phyloP scores from a whole-genome alignment of 2,329 filamentous ascomycete genomes.

The Botrytis hyacinthi region DNA sequence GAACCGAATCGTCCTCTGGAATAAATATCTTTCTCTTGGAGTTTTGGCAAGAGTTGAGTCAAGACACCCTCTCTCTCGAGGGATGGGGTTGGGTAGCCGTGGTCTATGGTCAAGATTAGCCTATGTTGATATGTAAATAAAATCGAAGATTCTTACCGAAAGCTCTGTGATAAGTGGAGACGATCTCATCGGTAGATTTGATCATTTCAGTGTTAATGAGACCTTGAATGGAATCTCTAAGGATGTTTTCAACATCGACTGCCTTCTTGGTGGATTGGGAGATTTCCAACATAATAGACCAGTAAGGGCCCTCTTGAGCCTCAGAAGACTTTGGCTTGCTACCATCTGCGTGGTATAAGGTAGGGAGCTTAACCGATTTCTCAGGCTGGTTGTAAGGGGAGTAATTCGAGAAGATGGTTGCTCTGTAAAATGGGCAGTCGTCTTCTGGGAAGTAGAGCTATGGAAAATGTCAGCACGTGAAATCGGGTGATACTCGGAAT shows the following conservation, averaged over 20 bases:
- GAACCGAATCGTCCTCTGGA: conserved; percentile 95
- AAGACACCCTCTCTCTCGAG: conserved; percentile 95
- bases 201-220: conserved; percentile 98
- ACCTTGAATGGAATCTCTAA: conserved; percentile 91
- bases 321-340: conserved; percentile 71
- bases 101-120: conserved; percentile 50
- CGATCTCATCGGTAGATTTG: conserved; percentile 84
- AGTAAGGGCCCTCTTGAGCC: conserved; percentile 88
- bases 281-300: conserved; percentile 99
- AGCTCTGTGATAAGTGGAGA: conserved; percentile 95
- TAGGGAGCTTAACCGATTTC: conserved; percentile 78
- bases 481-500: background rate
- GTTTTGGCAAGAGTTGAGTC: conserved; percentile 86
- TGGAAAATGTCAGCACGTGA: conserved; percentile 31
- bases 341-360: conserved; percentile 80
- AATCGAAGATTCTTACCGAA: conserved; percentile 49
- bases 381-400: conserved; percentile 96
- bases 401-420: conserved; percentile 99
- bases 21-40: conserved; percentile 87
- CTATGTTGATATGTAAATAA: background rate
- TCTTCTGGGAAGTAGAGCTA: conserved; percentile 97
- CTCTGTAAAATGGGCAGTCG: conserved; percentile 98
- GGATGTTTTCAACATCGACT: conserved; percentile 78
- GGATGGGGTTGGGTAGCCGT: conserved; percentile 94
- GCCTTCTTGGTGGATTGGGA: conserved; percentile 96